A percentile compares a stretch with the other conserved stretches of the same genome.
phyloP scores from a whole-genome alignment of 169 alveolate species.

The Plasmodium sp. region DNA sequence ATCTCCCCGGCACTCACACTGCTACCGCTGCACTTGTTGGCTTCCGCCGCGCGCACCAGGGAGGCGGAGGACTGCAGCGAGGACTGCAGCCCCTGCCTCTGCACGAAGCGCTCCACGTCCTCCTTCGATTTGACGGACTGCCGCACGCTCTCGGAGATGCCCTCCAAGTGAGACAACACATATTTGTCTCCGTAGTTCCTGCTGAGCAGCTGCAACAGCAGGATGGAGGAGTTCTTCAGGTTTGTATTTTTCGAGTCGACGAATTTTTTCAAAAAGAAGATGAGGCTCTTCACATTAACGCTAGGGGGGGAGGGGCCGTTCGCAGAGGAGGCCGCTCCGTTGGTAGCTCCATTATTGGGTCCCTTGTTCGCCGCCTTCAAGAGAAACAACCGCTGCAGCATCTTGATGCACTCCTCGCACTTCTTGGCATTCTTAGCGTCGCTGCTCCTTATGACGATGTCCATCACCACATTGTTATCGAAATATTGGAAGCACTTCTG shows the following conservation, averaged over 20 bases:
- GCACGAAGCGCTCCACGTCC: conserved; percentile 33
- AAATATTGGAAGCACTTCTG: conserved; percentile 50
- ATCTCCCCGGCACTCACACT: background rate
- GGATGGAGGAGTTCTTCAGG: conserved; percentile 53
- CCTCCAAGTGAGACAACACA: conserved; percentile 66
- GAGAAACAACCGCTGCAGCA: conserved; percentile 39
- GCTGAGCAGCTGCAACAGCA: conserved; percentile 45
- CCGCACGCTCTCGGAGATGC: conserved; percentile 47
- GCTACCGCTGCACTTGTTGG: background rate
- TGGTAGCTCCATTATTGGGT: background rate
- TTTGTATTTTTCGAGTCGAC: conserved; percentile 68
- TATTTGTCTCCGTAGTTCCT: conserved; percentile 60
- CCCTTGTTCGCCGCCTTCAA: background rate
- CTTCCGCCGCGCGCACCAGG: background rate
- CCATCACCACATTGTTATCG: conserved; percentile 48
- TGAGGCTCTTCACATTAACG: conserved; percentile 42
- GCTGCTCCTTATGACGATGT: conserved; percentile 20
- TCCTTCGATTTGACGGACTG: conserved; percentile 55
- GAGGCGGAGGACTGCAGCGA: background rate
- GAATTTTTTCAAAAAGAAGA: conserved; percentile 58
- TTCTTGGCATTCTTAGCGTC: conserved; percentile 52
- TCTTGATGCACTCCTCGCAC: conserved; percentile 59
- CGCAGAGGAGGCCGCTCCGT: background rate
- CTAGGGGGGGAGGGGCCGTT: background rate
- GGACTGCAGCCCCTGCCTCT: background rate